Evolutionary conservation across 768 basidiomycete species (phyloP).

Genomic region (Boletellus emodensis): DNA sequence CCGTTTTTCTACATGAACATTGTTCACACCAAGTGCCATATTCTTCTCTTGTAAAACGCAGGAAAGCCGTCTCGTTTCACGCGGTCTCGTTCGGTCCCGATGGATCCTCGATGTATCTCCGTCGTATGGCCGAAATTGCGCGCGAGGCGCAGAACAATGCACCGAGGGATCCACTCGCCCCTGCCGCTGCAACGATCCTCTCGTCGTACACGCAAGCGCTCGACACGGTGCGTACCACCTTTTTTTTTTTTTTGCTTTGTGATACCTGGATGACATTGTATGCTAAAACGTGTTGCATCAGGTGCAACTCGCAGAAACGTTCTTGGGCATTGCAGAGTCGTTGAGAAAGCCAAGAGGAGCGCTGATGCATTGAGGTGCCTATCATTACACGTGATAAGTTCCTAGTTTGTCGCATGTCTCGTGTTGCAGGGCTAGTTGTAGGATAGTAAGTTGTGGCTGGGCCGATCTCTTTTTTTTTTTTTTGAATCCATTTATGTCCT

Average conservation of each 20-base stretch:
- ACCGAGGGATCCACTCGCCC: constrained; percentile 37
- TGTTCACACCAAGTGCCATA: too few relatives aligned
- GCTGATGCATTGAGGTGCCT: constrained; percentile 32
- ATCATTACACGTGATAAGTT: too few relatives aligned
- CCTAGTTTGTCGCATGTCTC: not conserved
- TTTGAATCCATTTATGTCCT: too few relatives aligned
- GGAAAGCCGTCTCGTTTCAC: constrained; percentile 56
- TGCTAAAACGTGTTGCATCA: constrained; percentile 15
- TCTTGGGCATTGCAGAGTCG: constrained; percentile 55
- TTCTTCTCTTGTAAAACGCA: constrained; percentile 13
- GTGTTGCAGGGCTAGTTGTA: too few relatives aligned
- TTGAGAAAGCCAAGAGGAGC: constrained; percentile 53
- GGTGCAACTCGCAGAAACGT: constrained; percentile 55
- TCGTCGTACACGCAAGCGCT: constrained; percentile 51
- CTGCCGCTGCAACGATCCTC: constrained; percentile 28
- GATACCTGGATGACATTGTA: not conserved
- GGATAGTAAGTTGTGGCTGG: too few relatives aligned
- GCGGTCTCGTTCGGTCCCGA: constrained; percentile 52
- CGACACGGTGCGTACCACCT: constrained; percentile 38
- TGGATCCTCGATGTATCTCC: constrained; percentile 26
- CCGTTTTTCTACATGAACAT: too few relatives aligned
- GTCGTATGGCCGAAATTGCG: constrained; percentile 53
- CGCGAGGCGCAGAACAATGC: constrained; percentile 42
- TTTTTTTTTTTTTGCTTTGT: not conserved
- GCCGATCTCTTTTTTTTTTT: too few relatives aligned